These are phyloP conservation scores for Plectranthus barbatus DNA, from an alignment of 257 asterid species.

Conservation along the genomic window DNA sequence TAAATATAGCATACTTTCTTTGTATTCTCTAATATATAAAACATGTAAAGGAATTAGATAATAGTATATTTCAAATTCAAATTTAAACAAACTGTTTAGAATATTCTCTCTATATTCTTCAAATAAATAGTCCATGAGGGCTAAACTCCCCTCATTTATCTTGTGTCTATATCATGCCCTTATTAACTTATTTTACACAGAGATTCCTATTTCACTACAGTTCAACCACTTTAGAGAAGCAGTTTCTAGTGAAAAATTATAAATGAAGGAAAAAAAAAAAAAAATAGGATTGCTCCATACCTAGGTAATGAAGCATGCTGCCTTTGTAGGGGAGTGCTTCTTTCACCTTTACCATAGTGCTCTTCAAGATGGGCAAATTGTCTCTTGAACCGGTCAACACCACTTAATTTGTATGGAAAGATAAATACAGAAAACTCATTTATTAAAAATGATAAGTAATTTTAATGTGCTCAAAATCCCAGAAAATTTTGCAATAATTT, in stretches of 20 bases:
- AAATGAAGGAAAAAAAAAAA: not conserved
- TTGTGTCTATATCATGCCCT: not conserved
- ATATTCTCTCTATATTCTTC: not conserved
- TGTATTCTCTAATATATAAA: no score
- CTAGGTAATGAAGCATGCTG: constrained; percentile 90
- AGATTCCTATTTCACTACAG: not conserved
- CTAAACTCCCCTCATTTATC: not conserved
- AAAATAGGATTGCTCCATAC: constrained; percentile 28
- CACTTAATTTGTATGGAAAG: constrained; percentile 38
- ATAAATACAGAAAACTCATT: not conserved
- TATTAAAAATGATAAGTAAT: not conserved
- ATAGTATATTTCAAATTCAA: no score
- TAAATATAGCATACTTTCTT: no score
- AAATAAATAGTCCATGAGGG: not conserved
- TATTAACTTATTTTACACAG: not conserved
- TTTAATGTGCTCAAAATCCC: not conserved
- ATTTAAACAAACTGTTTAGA: not conserved
- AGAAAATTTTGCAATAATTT: not conserved
- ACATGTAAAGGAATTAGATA: no score
- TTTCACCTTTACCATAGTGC: constrained; percentile 75
- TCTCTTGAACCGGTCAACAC: constrained; percentile 91
- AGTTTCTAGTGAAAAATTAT: not conserved
- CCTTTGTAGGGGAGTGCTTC: constrained; percentile 62
- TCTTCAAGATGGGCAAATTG: constrained; percentile 98
- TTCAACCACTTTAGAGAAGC: not conserved